These are phyloP conservation scores for Pleurozium schreberi DNA, from an alignment of 225 moss, liverwort and hornwort species.

Conservation along the genomic window DNA sequence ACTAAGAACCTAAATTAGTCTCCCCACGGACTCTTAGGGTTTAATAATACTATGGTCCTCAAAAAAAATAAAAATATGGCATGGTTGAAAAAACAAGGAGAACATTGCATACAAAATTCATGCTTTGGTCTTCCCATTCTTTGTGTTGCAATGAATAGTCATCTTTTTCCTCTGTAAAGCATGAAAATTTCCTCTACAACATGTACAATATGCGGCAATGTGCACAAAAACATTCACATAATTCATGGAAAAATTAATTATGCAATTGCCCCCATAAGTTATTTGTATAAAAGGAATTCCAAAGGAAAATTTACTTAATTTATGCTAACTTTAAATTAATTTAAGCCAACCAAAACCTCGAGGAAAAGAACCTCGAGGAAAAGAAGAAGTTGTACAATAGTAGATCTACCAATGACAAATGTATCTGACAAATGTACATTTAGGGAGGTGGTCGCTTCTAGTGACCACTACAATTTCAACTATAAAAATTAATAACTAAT, in stretches of 20 bases:
- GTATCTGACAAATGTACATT: too few species aligned
- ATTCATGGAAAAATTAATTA: background rate
- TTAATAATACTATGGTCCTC: background rate
- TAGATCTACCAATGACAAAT: background rate
- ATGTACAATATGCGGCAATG: background rate
- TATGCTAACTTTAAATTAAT: too few species aligned
- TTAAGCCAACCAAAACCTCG: background rate
- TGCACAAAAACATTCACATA: too few species aligned
- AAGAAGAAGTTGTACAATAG: background rate
- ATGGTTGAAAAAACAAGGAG: background rate
- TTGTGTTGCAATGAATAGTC: background rate
- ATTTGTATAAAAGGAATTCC: background rate
- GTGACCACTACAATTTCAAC: too few species aligned
- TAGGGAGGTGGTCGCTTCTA: too few species aligned
- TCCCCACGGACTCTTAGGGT: accelerated
- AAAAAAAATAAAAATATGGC: background rate
- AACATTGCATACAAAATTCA: background rate
- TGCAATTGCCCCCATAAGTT: accelerated
- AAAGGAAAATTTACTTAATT: background rate
- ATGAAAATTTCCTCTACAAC: background rate
- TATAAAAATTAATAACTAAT: too few species aligned
- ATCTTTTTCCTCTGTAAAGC: too few species aligned
- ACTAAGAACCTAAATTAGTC: background rate
- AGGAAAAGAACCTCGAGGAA: background rate
- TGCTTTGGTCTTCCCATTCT: background rate